Percentiles rank a stretch among this genome's conserved stretches.
Conservation (phyloP, 495 filamentous ascomycete genomes). For the Mytilinidion resinicola region DNA sequence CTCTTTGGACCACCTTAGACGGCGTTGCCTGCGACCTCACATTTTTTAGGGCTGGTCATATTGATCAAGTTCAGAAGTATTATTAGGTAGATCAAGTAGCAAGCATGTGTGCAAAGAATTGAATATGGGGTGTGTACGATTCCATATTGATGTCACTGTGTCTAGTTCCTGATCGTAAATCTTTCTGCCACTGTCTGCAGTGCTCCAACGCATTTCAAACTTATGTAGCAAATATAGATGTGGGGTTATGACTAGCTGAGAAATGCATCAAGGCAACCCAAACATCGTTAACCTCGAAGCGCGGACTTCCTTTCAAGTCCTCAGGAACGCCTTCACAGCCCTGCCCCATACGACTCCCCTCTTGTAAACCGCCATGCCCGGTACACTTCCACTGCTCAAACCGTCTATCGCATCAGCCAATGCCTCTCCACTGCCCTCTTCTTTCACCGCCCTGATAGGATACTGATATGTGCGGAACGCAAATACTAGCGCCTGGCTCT, state of each 20-base stretch:
- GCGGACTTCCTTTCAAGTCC: constrained; percentile 26
- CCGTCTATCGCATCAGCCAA: constrained; percentile 70
- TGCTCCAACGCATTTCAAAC: background rate
- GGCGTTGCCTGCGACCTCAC: too few species aligned
- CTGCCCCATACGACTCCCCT: constrained; percentile 60
- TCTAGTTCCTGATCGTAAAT: background rate
- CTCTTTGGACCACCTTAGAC: too few species aligned
- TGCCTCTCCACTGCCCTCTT: constrained; percentile 57
- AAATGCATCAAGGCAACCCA: background rate
- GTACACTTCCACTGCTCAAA: constrained; percentile 59
- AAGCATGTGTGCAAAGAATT: too few species aligned
- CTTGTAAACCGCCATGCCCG: constrained; percentile 64
- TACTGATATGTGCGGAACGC: constrained; percentile 77
- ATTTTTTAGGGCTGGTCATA: too few species aligned
- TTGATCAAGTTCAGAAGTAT: too few species aligned
- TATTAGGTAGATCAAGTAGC: too few species aligned
- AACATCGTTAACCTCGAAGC: background rate
- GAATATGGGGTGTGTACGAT: too few species aligned
- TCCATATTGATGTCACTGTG: background rate
- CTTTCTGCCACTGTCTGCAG: background rate
- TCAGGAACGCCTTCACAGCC: constrained; percentile 53
- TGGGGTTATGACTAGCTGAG: background rate
- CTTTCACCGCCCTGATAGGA: constrained; percentile 58
- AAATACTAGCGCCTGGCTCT: constrained; percentile 62
- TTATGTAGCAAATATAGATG: background rate